Evolutionary conservation across 176 grass and related monocot genomes (phyloP).

Genomic region (Guadua angustifolia): DNA sequence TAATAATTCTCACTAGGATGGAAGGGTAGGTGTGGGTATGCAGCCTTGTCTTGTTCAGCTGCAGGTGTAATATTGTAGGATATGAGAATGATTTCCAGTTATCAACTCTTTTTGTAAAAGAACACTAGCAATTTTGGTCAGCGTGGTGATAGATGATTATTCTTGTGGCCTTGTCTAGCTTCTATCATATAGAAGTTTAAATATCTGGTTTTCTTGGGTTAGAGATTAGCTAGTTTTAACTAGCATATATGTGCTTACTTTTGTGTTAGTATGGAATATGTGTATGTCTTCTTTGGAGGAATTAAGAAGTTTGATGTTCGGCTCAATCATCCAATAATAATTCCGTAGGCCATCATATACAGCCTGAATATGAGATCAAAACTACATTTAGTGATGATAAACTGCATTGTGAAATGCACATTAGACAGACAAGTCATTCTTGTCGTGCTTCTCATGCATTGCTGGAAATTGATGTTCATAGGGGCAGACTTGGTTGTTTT

Average conservation of each 20-base stretch:
- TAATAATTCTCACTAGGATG: constrained; percentile 17
- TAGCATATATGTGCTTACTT: background rate
- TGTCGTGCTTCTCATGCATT: background rate
- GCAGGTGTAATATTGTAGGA: background rate
- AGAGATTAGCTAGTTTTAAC: background rate
- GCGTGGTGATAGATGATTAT: background rate
- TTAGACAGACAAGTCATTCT: background rate
- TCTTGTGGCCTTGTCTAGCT: background rate
- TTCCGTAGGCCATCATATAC: background rate
- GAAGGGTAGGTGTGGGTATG: background rate
- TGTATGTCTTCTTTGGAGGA: constrained; percentile 3
- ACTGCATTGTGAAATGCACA: background rate
- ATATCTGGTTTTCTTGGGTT: background rate
- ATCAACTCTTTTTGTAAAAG: background rate
- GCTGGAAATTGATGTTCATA: constrained; percentile 20
- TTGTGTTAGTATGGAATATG: background rate
- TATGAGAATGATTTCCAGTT: constrained; percentile 24
- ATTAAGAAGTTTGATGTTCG: background rate
- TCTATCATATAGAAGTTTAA: background rate
- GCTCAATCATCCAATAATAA: background rate
- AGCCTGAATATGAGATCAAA: background rate
- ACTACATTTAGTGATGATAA: background rate
- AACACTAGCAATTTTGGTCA: background rate
- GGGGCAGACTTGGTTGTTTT: background rate
- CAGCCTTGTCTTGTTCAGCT: background rate